phyloP scores from a whole-genome alignment of 1,284 basidiomycete genomes.

The Irpex sp. region DNA sequence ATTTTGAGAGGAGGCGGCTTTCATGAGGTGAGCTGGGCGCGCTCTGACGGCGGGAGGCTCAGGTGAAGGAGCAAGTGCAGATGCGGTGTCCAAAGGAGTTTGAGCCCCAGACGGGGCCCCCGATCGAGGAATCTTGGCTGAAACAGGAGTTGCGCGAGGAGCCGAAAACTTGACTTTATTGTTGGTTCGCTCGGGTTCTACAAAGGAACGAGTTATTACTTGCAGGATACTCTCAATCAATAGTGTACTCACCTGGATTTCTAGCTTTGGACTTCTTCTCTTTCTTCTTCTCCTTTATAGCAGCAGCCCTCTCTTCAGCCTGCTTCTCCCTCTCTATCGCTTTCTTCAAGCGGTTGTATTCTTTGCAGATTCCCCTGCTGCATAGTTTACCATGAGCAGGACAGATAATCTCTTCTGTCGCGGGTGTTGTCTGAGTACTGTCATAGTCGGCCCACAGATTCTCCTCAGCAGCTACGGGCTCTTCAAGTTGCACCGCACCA shows the following conservation, averaged over 20 bases:
- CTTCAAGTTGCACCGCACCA: background rate
- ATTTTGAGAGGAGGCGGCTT: background rate
- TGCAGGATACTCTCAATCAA: background rate
- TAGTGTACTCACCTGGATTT: background rate
- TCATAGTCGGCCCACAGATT: constrained; percentile 11
- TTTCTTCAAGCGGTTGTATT: constrained; percentile 14
- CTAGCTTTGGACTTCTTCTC: constrained; percentile 1
- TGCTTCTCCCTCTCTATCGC: constrained; percentile 11
- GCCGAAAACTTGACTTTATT: background rate
- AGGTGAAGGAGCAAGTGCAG: background rate
- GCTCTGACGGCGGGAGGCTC: background rate
- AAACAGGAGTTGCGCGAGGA: background rate
- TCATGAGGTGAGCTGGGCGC: constrained; percentile 5
- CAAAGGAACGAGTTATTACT: background rate
- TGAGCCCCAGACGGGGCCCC: background rate
- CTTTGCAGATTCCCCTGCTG: constrained; percentile 23
- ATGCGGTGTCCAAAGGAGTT: background rate
- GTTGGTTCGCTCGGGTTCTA: background rate
- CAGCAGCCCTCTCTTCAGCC: constrained; percentile 2
- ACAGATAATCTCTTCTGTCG: constrained; percentile 14
- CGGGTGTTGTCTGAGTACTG: background rate
- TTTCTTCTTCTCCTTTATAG: constrained; percentile 1
- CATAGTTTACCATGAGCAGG: constrained; percentile 20
- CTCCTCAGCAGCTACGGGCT: constrained; percentile 2
- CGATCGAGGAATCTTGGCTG: background rate